Evolutionary conservation across 116 monocot species (phyloP).

Genomic region (Phalaenopsis hybrid): DNA sequence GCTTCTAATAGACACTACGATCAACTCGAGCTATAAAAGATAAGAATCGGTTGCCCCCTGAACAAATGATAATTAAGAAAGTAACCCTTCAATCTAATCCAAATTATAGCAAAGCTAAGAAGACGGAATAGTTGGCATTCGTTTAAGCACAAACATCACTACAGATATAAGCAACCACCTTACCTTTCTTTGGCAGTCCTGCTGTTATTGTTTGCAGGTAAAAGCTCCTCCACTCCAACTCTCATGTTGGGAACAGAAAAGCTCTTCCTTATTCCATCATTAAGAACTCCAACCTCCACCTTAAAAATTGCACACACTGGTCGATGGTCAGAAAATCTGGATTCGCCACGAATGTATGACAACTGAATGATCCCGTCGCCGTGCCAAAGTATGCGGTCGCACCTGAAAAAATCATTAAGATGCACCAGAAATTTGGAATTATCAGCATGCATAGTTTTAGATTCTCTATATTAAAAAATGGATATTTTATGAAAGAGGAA

Average conservation of each 20-base stretch:
- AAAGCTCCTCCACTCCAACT: slow-evolving; percentile 47
- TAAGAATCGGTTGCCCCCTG: too few relatives aligned
- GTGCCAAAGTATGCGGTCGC: slow-evolving; percentile 73
- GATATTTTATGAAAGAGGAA: background rate
- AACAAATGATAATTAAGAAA: too few relatives aligned
- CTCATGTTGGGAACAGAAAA: slow-evolving; percentile 35
- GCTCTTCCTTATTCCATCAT: slow-evolving; percentile 25
- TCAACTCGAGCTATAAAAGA: too few relatives aligned
- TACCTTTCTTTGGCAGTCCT: background rate
- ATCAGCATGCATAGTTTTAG: background rate
- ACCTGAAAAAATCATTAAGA: slow-evolving; percentile 32
- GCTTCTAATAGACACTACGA: too few relatives aligned
- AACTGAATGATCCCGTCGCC: slow-evolving; percentile 62
- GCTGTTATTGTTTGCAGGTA: slow-evolving; percentile 15
- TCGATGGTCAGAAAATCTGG: slow-evolving; percentile 78
- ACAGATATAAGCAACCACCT: background rate
- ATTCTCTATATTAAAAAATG: background rate
- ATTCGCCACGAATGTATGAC: slow-evolving; percentile 70
- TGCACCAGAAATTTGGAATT: background rate
- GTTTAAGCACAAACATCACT: background rate
- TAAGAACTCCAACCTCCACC: slow-evolving; percentile 36
- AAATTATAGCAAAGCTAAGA: background rate
- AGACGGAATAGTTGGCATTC: background rate
- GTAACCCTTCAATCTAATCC: too few relatives aligned
- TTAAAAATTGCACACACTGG: slow-evolving; percentile 63